phyloP scores from a whole-genome alignment of 2,329 filamentous ascomycete species.

The Trichoderma cornu-damae region DNA sequence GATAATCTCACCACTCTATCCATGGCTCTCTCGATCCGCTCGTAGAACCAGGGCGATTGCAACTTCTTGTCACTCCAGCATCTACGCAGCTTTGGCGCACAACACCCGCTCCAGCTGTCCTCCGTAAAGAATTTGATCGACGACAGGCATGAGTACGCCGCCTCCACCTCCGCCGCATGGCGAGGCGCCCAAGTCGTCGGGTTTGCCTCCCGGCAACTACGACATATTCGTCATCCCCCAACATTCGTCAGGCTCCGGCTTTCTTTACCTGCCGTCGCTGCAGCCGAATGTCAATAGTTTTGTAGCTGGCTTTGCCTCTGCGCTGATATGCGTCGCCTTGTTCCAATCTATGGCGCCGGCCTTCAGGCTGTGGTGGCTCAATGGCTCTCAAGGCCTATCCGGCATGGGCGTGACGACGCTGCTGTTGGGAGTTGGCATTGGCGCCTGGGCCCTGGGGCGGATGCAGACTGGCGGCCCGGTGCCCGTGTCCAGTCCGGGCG shows the following conservation, averaged over 20 bases:
- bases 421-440: slow-evolving; percentile 66
- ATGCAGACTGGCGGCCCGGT: slow-evolving; percentile 33
- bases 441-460: slow-evolving; percentile 61
- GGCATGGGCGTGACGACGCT: slow-evolving; percentile 69
- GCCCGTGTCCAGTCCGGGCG: slow-evolving; percentile 1
- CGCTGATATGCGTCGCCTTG: slow-evolving; percentile 66
- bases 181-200: slow-evolving; percentile 62
- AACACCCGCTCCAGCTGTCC: background rate
- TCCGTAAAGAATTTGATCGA: background rate
- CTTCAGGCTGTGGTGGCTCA: slow-evolving; percentile 71
- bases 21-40: slow-evolving; percentile 31
- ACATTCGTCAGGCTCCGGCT: slow-evolving; percentile 81
- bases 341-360: slow-evolving; percentile 69
- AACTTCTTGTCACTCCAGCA: background rate
- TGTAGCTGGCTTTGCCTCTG: slow-evolving; percentile 75
- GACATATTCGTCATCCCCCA: slow-evolving; percentile 97
- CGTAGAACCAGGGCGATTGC: slow-evolving; percentile 22
- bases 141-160: slow-evolving; percentile 35
- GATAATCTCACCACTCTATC: slow-evolving; percentile 16
- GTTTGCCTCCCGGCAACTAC: slow-evolving; percentile 83
- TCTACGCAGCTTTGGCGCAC: background rate
- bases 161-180: slow-evolving; percentile 86
- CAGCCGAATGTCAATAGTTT: slow-evolving; percentile 86
- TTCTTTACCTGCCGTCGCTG: slow-evolving; percentile 89
- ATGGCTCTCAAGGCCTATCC: slow-evolving; percentile 63